These are phyloP conservation scores for Oryza longistaminata DNA, from an alignment of 176 grass and related monocot genomes.

Conservation along the genomic window DNA sequence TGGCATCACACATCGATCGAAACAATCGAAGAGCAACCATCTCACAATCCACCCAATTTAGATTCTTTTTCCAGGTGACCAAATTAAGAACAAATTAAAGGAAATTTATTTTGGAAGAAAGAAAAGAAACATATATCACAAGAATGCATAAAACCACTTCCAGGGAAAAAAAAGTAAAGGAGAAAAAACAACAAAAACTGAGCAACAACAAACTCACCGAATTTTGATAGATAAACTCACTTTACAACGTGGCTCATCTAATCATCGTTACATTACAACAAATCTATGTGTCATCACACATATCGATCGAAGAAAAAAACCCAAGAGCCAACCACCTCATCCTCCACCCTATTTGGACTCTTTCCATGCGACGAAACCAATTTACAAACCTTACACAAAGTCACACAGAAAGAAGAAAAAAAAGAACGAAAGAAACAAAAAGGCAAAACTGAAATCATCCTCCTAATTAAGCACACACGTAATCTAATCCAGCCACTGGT, in stretches of 20 bases:
- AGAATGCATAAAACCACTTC: too few relatives aligned
- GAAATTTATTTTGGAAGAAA: too few relatives aligned
- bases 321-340: not conserved
- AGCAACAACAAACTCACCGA: too few relatives aligned
- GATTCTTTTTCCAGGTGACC: not conserved
- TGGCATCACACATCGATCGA: not conserved
- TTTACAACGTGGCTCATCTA: not conserved
- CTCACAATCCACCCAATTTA: not conserved
- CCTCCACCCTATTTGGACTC: not conserved
- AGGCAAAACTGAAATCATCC: slow-evolving; percentile 19
- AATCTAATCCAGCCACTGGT: not conserved
- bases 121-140: too few relatives aligned
- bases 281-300: not conserved
- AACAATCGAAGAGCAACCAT: not conserved
- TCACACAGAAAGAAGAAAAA: too few relatives aligned
- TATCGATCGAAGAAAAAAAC: not conserved
- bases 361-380: not conserved
- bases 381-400: not conserved
- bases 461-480: not conserved
- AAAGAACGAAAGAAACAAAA: not conserved
- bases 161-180: too few relatives aligned
- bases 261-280: not conserved
- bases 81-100: too few relatives aligned
- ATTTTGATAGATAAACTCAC: not conserved
- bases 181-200: too few relatives aligned